Conservation (phyloP, 192 early-diverging fungal genomes). For the Coemansia biformis region DNA sequence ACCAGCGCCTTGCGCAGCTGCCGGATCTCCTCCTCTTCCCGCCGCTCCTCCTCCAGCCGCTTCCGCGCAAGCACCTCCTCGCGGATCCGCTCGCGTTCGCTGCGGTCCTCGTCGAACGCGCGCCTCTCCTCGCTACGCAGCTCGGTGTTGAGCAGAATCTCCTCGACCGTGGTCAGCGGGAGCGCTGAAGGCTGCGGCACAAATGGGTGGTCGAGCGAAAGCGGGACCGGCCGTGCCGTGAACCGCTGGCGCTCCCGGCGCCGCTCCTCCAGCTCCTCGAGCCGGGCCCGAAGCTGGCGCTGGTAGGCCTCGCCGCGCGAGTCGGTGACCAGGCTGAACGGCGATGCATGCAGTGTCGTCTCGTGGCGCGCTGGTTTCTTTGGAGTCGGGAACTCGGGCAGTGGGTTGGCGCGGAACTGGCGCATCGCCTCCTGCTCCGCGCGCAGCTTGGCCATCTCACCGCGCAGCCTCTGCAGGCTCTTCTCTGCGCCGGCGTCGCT, state of each 20-base stretch:
- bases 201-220: slow-evolving; percentile 55
- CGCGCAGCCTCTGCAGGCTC: slow-evolving; percentile 54
- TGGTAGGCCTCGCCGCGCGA: slow-evolving; percentile 49
- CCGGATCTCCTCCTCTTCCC: slow-evolving; percentile 55
- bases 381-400: slow-evolving; percentile 53
- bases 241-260: slow-evolving; percentile 47
- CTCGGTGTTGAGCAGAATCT: slow-evolving; percentile 53
- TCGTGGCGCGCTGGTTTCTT: slow-evolving; percentile 35
- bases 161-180: slow-evolving; percentile 42
- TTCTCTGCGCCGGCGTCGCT: slow-evolving; percentile 56
- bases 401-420: slow-evolving; percentile 54
- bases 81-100: slow-evolving; percentile 48
- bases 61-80: slow-evolving; percentile 55
- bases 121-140: slow-evolving; percentile 61
- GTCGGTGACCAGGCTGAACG: slow-evolving; percentile 59
- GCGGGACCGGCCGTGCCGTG: slow-evolving; percentile 54
- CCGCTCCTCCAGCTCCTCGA: slow-evolving; percentile 47
- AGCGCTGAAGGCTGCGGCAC: slow-evolving; percentile 52
- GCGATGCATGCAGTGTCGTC: slow-evolving; percentile 50
- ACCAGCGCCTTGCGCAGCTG: slow-evolving; percentile 51
- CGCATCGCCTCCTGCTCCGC: slow-evolving; percentile 43
- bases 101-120: slow-evolving; percentile 57
- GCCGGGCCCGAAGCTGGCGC: slow-evolving; percentile 34
- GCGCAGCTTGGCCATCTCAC: slow-evolving; percentile 45
- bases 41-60: slow-evolving; percentile 47